Evolutionary conservation across 306 rosid species (phyloP), one percentile per base, ranked within the genome.

Genomic region (Oemleria cerasiformis): DNA sequence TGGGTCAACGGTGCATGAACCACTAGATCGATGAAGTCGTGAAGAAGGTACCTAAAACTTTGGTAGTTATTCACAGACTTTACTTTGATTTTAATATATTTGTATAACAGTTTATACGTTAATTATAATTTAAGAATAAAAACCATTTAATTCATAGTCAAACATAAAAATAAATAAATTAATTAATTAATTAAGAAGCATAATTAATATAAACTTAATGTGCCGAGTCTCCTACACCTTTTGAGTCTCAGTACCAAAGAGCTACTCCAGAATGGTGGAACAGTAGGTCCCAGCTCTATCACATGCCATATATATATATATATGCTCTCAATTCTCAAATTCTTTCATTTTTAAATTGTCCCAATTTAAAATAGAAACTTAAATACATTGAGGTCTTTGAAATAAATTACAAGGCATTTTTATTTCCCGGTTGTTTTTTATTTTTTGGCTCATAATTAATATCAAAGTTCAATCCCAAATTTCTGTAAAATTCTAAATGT

Each of bases 1-100:
- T 63, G 72, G 77, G 84, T 80, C 87, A 83, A 76, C 79, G 75
- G 45, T 63, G 44, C 77, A 73, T 76, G 78, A 78, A 78, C 67
- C 19, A 50, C 45, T 38, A 4, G n/a, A n/a, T n/a, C n/a, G 43
- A 61, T 48, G 80, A 45, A 73, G 72, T 50, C 62, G 7, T 8
- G 39, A 19, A 51, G 49, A 68, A 38, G 44, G 47, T 40, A 50
- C 47, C 48, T 7, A 12, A 43, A 50, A 51, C 14, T 50, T 67
- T 38, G 43, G 13, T 38, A 51, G 23, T 51, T 51, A 11, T 51
- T 7, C 20, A 3, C 13, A 11, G 13, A 30, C n/a, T 17, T 17
- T 13, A 30, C 39, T 49, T 17, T 5, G 8, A 19, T 36, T 34
- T 34, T 66, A 16, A n/a, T 65, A 67, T 38, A 67, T 10, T 20